These are phyloP conservation scores for Lentinula raphanica DNA, from an alignment of 768 basidiomycete genomes.

Conservation along the genomic window DNA sequence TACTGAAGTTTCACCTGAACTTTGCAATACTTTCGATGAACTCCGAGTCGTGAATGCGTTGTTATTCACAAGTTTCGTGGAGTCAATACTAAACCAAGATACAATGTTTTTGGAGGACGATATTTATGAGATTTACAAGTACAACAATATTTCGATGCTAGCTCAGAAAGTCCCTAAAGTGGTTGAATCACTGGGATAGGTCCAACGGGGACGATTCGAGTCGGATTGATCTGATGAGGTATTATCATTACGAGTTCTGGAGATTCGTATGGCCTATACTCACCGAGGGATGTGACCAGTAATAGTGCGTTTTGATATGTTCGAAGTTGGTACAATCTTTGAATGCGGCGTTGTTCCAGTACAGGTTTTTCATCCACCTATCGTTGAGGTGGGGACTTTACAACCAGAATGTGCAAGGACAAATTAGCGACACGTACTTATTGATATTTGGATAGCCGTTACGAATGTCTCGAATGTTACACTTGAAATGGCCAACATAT, in stretches of 20 bases:
- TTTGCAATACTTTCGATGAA: no score
- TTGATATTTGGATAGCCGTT: slow-evolving; percentile 83
- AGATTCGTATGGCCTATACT: slow-evolving; percentile 1
- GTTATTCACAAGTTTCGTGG: no score
- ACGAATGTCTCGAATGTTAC: slow-evolving; percentile 82
- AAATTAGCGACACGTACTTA: slow-evolving; percentile 34
- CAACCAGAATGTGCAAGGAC: no score
- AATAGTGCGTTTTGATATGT: slow-evolving; percentile 79
- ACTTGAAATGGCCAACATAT: slow-evolving; percentile 92
- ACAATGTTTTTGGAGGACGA: no score
- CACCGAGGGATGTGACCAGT: slow-evolving; percentile 54
- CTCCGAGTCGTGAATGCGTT: no score
- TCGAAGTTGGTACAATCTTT: slow-evolving; percentile 82
- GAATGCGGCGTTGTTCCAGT: slow-evolving; percentile 91
- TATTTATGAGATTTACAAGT: no score
- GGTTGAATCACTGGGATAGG: slow-evolving; percentile 67
- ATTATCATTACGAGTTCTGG: not conserved
- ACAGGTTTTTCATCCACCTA: slow-evolving; percentile 81
- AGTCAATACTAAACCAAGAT: no score
- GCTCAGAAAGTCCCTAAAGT: slow-evolving; percentile 26
- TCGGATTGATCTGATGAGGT: slow-evolving; percentile 62
- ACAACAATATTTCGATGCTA: no score
- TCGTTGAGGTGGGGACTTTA: not conserved
- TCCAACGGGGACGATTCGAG: slow-evolving; percentile 70
- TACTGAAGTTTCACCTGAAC: no score